A percentile compares a stretch with the other conserved stretches of the same genome.
Evolutionary conservation across 257 asterid genomes (phyloP).

Genomic region (Fraxinus anomala): DNA sequence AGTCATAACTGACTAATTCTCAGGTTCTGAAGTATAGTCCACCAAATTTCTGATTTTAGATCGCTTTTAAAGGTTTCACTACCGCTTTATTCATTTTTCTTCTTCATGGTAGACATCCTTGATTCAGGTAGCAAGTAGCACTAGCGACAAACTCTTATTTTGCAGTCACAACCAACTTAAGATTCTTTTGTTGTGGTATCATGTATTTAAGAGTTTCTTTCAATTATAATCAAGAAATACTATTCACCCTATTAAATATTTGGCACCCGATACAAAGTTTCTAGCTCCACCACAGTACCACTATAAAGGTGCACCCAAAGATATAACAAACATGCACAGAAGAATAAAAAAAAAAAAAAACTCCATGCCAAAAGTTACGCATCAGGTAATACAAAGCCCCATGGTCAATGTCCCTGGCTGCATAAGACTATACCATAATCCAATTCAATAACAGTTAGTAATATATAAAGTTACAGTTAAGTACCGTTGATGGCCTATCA

Average conservation of each 20-base stretch:
- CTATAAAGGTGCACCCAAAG: not conserved
- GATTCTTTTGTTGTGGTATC: not conserved
- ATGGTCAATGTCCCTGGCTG: not conserved
- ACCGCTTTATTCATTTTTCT: not conserved
- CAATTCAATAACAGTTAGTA: not conserved
- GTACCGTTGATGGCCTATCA: not conserved
- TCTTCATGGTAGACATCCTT: not conserved
- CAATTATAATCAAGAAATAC: not conserved
- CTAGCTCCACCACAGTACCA: not conserved
- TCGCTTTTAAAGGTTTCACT: too few species aligned
- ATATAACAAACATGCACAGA: not conserved
- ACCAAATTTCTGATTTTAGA: too few species aligned
- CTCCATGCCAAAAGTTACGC: not conserved
- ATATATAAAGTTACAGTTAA: not conserved
- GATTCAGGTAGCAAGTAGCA: not conserved
- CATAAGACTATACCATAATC: not conserved
- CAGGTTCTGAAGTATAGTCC: not conserved
- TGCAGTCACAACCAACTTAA: not conserved
- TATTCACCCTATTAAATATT: not conserved
- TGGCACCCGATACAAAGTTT: not conserved
- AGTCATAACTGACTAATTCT: not conserved
- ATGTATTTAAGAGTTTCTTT: not conserved
- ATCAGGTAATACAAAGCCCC: not conserved
- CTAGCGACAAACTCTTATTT: not conserved
- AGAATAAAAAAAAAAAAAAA: not conserved